Percentiles rank a stretch among this genome's conserved stretches.
Evolutionary conservation across 2,329 filamentous ascomycete genomes (phyloP).

Genomic region (Pseudogymnoascus sp.): DNA sequence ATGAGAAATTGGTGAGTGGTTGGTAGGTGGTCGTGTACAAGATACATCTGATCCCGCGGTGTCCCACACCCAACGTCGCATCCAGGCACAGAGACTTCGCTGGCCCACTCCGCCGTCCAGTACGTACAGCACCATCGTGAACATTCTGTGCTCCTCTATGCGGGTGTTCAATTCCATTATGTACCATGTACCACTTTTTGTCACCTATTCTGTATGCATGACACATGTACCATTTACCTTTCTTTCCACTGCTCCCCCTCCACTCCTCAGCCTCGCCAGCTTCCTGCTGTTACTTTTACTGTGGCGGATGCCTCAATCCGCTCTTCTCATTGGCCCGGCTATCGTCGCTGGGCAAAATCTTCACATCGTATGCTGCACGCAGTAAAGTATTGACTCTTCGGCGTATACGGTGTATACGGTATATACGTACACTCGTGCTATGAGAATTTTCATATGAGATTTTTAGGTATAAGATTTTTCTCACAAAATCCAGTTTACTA

Average conservation of each 20-base stretch:
- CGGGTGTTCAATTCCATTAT: not conserved
- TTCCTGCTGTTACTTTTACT: not conserved
- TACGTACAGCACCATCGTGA: not conserved
- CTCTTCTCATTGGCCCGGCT: not conserved
- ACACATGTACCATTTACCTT: not conserved
- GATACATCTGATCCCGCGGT: not conserved
- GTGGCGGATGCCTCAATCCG: not conserved
- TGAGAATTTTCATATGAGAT: not conserved
- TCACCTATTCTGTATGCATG: not conserved
- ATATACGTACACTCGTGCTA: too few species aligned
- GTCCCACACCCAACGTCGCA: not conserved
- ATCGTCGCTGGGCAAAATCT: conserved; percentile 7
- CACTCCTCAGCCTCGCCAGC: not conserved
- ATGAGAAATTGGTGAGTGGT: not conserved
- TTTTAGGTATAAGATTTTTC: not conserved
- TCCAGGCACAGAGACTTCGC: not conserved
- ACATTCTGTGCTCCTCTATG: not conserved
- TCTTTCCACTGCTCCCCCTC: not conserved
- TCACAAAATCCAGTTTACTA: not conserved
- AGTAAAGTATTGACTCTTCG: not conserved
- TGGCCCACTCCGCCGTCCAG: not conserved
- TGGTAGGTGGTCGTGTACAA: not conserved
- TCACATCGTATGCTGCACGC: not conserved
- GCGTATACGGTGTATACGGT: not conserved
- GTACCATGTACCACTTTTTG: not conserved